Conservation (phyloP, 169 alveolate genomes). For the Amoebophrya sp. region DNA sequence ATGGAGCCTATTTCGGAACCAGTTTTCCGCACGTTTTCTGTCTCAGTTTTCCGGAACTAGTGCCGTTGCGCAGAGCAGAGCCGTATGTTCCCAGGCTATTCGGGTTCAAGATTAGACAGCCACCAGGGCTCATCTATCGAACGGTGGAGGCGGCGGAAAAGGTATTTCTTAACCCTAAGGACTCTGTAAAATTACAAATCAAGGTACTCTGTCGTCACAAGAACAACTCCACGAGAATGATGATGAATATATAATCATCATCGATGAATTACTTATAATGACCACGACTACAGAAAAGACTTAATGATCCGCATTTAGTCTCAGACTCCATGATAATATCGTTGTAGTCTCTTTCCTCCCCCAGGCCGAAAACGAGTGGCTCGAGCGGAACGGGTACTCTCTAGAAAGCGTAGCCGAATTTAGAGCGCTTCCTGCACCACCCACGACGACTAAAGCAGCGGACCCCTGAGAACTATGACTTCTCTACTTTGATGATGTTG, state of each 20-base stretch:
- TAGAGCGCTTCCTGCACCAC: neutral
- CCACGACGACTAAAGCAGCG: neutral
- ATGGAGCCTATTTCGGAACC: slow-evolving; percentile 86
- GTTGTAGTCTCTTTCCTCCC: too few species aligned
- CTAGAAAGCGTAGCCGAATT: neutral
- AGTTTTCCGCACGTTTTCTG: slow-evolving; percentile 75
- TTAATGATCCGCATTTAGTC: too few species aligned
- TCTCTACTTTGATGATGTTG: neutral
- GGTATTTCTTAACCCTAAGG: neutral
- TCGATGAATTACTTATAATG: neutral
- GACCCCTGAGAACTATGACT: neutral
- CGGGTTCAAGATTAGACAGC: neutral
- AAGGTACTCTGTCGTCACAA: neutral
- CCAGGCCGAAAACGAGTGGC: neutral
- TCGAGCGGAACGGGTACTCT: neutral
- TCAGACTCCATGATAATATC: too few species aligned
- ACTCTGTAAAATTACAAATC: neutral
- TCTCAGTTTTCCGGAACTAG: slow-evolving; percentile 62
- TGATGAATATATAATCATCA: neutral
- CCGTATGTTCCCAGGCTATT: slow-evolving; percentile 1
- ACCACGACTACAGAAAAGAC: too few species aligned
- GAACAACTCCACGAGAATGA: neutral
- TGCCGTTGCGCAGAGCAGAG: neutral
- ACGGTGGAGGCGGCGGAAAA: neutral
- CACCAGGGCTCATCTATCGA: neutral